phyloP scores from a whole-genome alignment of 306 rosid genomes.

The Hippophae rhamnoides region DNA sequence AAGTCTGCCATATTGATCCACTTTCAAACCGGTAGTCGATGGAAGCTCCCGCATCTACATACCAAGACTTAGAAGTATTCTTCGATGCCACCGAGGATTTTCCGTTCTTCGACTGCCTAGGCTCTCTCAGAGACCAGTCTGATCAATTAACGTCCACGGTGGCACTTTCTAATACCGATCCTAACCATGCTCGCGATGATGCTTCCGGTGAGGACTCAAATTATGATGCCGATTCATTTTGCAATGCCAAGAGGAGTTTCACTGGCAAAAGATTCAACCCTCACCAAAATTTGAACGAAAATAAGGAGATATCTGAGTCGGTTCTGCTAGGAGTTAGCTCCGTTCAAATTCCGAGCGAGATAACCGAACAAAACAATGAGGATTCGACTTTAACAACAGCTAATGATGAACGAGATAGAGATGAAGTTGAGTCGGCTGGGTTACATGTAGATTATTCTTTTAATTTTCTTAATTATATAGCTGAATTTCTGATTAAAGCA shows the following conservation, averaged over 20 bases:
- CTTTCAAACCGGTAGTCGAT: too few species aligned
- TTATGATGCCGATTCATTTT: slow-evolving; percentile 6
- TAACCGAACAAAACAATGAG: slow-evolving; percentile 25
- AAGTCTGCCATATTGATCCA: too few species aligned
- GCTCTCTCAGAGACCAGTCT: too few species aligned
- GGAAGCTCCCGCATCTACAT: too few species aligned
- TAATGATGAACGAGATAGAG: slow-evolving; percentile 10
- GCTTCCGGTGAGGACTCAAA: slow-evolving; percentile 10
- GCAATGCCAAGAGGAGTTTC: slow-evolving; percentile 17
- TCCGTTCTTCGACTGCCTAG: too few species aligned
- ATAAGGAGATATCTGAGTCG: slow-evolving; percentile 15
- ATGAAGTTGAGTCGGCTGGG: slow-evolving; percentile 29
- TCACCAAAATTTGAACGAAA: slow-evolving; percentile 19
- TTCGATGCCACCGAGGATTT: too few species aligned
- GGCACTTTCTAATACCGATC: too few species aligned
- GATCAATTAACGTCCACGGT: too few species aligned
- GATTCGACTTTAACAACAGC: slow-evolving; percentile 42
- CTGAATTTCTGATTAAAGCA: slow-evolving; percentile 46
- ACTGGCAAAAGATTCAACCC: slow-evolving; percentile 5
- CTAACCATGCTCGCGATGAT: too few species aligned
- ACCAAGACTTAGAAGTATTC: too few species aligned
- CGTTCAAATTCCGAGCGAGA: slow-evolving; percentile 13
- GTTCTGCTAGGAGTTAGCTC: slow-evolving; percentile 10
- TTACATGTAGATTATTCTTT: slow-evolving; percentile 28
- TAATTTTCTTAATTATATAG: slow-evolving; percentile 28